Conservation (phyloP, 2,329 filamentous ascomycete genomes). For the Didymellaceae sp. region DNA sequence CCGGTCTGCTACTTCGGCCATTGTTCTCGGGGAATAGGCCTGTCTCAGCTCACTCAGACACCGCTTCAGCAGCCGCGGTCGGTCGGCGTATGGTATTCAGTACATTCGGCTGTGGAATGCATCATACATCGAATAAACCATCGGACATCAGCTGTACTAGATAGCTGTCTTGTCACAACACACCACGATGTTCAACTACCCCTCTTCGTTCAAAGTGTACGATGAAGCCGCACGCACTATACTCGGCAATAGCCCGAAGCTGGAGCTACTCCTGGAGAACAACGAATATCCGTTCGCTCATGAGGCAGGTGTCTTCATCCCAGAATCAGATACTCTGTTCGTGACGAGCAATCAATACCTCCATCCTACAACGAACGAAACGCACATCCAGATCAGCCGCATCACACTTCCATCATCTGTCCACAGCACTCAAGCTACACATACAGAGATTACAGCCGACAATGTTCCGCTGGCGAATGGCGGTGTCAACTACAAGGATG, state of each 20-base stretch:
- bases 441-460: slow-evolving; percentile 11
- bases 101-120: not conserved
- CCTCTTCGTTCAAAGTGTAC: slow-evolving; percentile 12
- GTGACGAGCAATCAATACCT: slow-evolving; percentile 49
- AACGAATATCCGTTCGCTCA: slow-evolving; percentile 73
- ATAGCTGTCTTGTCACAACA: not conserved
- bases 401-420: slow-evolving; percentile 15
- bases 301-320: slow-evolving; percentile 53
- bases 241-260: slow-evolving; percentile 13
- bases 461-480: slow-evolving; percentile 33
- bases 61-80: slow-evolving; percentile 7
- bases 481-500: slow-evolving; percentile 39
- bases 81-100: slow-evolving; percentile 2
- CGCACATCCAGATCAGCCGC: slow-evolving; percentile 28
- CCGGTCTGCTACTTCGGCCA: slow-evolving; percentile 8
- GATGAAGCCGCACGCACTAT: slow-evolving; percentile 16
- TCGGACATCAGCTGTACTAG: not conserved
- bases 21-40: not conserved
- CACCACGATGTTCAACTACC: slow-evolving; percentile 5
- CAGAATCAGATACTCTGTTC: slow-evolving; percentile 41
- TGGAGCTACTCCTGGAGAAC: slow-evolving; percentile 21
- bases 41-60: not conserved
- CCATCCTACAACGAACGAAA: slow-evolving; percentile 18
- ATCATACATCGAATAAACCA: not conserved
- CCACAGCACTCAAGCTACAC: slow-evolving; percentile 7